Conservation (phyloP, 306 rosid species). For the Leucaena leucocephala region DNA sequence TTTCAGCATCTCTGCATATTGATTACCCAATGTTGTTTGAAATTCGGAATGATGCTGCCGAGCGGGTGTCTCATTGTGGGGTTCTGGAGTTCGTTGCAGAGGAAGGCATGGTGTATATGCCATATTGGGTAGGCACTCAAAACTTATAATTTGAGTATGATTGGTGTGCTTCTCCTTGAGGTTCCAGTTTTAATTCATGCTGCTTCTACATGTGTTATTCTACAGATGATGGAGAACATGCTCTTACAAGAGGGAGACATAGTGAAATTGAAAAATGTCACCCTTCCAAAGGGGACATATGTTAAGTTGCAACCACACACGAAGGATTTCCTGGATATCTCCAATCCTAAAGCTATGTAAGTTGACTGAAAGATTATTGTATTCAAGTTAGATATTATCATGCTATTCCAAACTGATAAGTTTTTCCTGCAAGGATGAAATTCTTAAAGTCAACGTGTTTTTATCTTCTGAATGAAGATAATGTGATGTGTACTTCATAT, state of each 20-base stretch:
- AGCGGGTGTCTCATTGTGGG: constrained; percentile 93
- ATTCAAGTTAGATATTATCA: not conserved
- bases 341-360: constrained; percentile 82
- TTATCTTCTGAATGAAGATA: not conserved
- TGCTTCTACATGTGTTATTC: constrained; percentile 17
- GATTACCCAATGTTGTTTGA: constrained; percentile 98
- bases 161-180: not conserved
- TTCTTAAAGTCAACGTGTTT: not conserved
- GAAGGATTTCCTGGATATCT: constrained; percentile 68
- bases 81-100: constrained; percentile 97
- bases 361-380: constrained; percentile 27
- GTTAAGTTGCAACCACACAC: constrained; percentile 77
- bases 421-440: not conserved
- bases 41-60: constrained; percentile 69
- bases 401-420: not conserved
- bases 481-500: not conserved
- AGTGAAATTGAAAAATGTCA: constrained; percentile 58
- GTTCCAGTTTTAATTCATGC: not conserved
- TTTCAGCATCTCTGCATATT: constrained; percentile 86
- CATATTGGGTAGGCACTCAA: constrained; percentile 61
- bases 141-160: not conserved
- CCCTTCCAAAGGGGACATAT: constrained; percentile 72
- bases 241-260: constrained; percentile 68
- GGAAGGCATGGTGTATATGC: constrained; percentile 99
- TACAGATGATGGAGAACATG: constrained; percentile 81